These are phyloP conservation scores for Balamuthia mandrillaris DNA, from an alignment of 208 protist genomes.

Conservation along the genomic window DNA sequence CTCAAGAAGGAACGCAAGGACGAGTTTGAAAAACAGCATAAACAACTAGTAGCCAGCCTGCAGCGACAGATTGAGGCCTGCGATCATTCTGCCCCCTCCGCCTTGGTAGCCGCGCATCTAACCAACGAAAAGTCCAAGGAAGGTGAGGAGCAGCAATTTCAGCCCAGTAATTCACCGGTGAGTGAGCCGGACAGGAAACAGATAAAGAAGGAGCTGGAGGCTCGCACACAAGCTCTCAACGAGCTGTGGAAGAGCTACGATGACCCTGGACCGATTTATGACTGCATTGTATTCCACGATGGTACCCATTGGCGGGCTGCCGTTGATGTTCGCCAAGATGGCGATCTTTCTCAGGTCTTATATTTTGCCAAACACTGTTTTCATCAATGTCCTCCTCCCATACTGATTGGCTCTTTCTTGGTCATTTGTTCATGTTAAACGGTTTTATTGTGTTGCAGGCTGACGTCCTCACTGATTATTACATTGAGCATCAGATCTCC, in stretches of 20 bases:
- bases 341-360: conserved; percentile 42
- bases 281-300: conserved; percentile 52
- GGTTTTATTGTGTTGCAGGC: too few relatives aligned
- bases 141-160: too few relatives aligned
- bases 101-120: too few relatives aligned
- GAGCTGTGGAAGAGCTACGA: conserved; percentile 32
- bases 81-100: background rate
- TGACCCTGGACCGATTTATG: conserved; percentile 42
- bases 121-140: too few relatives aligned
- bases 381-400: background rate
- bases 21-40: conserved; percentile 41
- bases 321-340: conserved; percentile 41
- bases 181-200: too few relatives aligned
- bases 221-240: background rate
- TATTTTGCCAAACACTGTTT: background rate
- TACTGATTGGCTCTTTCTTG: too few relatives aligned
- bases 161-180: too few relatives aligned
- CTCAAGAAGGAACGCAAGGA: conserved; percentile 54
- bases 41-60: background rate
- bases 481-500: too few relatives aligned
- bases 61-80: background rate
- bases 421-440: too few relatives aligned
- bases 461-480: background rate
- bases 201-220: conserved; percentile 43
- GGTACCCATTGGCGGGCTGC: conserved; percentile 45